Conservation (phyloP, 768 basidiomycete genomes). For the Tubosaeta brunneosetosa region DNA sequence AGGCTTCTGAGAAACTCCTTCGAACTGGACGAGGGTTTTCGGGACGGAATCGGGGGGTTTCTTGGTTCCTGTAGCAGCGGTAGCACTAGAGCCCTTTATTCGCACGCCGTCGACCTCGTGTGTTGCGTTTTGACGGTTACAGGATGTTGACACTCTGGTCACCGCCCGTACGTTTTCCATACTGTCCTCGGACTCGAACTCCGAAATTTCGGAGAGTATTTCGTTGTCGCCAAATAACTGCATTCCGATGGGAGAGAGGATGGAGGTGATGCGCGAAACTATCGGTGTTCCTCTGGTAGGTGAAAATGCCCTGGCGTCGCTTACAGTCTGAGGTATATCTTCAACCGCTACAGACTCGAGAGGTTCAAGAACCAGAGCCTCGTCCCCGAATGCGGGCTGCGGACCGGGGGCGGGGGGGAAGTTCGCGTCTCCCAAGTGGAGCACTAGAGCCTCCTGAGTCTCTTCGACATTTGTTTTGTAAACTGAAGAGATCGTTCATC, state of each 20-base stretch:
- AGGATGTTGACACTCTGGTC: background rate
- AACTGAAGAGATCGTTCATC: slow-evolving; percentile 12
- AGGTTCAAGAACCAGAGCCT: background rate
- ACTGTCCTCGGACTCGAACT: slow-evolving; percentile 18
- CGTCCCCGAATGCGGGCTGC: background rate
- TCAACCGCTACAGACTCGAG: background rate
- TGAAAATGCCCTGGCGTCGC: background rate
- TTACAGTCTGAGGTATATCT: background rate
- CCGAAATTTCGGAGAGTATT: slow-evolving; percentile 33
- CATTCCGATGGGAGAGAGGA: background rate
- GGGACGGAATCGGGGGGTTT: background rate
- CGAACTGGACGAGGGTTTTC: background rate
- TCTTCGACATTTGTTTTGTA: slow-evolving; percentile 28
- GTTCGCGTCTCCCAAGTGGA: background rate
- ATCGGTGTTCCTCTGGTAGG: background rate
- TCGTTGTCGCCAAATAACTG: slow-evolving; percentile 17
- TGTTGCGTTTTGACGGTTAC: background rate
- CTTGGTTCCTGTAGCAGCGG: background rate
- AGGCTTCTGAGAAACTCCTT: background rate
- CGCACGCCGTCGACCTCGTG: background rate
- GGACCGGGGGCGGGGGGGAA: background rate
- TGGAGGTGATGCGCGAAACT: background rate
- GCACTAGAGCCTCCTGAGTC: background rate
- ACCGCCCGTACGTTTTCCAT: background rate
- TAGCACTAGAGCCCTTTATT: slow-evolving; percentile 6